Evolutionary conservation across 257 asterid species (phyloP).

Genomic region (Eustoma russellianum): DNA sequence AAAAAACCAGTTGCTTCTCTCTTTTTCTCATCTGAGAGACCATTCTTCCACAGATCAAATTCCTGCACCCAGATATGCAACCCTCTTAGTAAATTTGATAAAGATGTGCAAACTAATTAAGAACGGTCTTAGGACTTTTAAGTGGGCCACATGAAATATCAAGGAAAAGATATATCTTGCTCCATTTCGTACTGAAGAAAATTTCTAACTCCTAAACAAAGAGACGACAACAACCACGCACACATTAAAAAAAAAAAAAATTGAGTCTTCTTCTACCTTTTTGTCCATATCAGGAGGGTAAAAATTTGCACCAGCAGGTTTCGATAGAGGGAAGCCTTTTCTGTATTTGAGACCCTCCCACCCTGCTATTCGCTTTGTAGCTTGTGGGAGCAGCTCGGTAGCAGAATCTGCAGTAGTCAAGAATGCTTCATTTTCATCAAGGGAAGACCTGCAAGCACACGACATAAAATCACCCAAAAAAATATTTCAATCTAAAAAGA

Average conservation of each 20-base stretch:
- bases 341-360: slow-evolving; percentile 87
- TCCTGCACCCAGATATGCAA: slow-evolving; percentile 35
- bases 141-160: slow-evolving; percentile 1
- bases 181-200: neutral
- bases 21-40: slow-evolving; percentile 66
- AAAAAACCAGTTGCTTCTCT: slow-evolving; percentile 77
- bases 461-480: slow-evolving; percentile 1
- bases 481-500: neutral
- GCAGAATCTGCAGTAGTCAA: slow-evolving; percentile 95
- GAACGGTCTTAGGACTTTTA: slow-evolving; percentile 2
- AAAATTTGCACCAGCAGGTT: slow-evolving; percentile 91
- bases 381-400: slow-evolving; percentile 54
- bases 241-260: no score
- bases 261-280: slow-evolving; percentile 32
- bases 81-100: no score
- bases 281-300: slow-evolving; percentile 96
- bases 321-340: slow-evolving; percentile 59
- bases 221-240: neutral
- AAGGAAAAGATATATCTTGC: neutral
- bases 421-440: slow-evolving; percentile 89
- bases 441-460: slow-evolving; percentile 52
- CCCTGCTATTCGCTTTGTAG: slow-evolving; percentile 60
- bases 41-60: slow-evolving; percentile 74
- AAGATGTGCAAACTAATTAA: neutral
- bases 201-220: neutral